A percentile compares a stretch with the other conserved stretches of the same genome.
Conservation (phyloP, 2,329 filamentous ascomycete genomes). For the Hypoxylon sp. region DNA sequence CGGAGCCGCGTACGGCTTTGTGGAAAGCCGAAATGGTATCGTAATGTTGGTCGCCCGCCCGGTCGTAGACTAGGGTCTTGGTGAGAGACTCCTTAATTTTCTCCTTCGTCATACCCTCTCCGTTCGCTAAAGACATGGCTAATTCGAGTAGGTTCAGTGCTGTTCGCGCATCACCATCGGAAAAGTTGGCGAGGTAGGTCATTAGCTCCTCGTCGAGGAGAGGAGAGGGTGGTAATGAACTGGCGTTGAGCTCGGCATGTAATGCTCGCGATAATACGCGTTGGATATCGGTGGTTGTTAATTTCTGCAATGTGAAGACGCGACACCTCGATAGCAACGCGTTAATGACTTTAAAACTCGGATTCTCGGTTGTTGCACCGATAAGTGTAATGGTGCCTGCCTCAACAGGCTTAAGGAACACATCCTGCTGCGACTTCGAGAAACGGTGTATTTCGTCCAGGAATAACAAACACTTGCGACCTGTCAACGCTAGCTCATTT, state of each 20-base stretch:
- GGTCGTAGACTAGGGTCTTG: constrained; percentile 94
- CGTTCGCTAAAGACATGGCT: constrained; percentile 81
- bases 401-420: constrained; percentile 94
- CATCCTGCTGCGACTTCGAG: constrained; percentile 92
- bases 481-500: constrained; percentile 83
- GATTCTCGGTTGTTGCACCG: constrained; percentile 97
- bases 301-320: constrained; percentile 86
- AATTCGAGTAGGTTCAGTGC: constrained; percentile 93
- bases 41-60: constrained; percentile 96
- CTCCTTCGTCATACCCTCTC: constrained; percentile 76
- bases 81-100: constrained; percentile 87
- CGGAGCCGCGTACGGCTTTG: constrained; percentile 90
- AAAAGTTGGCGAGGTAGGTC: constrained; percentile 84
- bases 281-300: constrained; percentile 79
- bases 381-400: constrained; percentile 91
- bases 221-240: constrained; percentile 59
- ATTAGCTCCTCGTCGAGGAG: constrained; percentile 85
- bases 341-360: constrained; percentile 91
- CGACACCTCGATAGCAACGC: constrained; percentile 91
- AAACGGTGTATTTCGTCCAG: constrained; percentile 98
- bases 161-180: constrained; percentile 93
- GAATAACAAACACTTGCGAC: constrained; percentile 94
- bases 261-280: constrained; percentile 84
- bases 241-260: constrained; percentile 66
- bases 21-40: constrained; percentile 98